These are phyloP conservation scores for Calamus simplicifolius DNA, from an alignment of 176 grass and related monocot genomes.

Conservation along the genomic window DNA sequence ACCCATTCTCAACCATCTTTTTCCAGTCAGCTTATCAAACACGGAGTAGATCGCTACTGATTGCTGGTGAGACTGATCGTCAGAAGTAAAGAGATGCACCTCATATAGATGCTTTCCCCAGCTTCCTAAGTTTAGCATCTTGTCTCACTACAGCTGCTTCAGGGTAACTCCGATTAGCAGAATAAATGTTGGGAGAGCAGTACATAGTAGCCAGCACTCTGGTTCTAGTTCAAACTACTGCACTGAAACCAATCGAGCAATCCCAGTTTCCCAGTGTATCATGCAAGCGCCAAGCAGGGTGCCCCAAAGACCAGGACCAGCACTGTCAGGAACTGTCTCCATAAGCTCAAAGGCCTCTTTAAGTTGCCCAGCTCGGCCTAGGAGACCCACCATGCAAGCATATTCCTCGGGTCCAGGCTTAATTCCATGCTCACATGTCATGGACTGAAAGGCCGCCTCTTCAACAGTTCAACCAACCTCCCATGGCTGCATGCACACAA, in stretches of 20 bases:
- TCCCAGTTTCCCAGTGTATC: slow-evolving; percentile 14
- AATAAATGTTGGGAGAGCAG: slow-evolving; percentile 25
- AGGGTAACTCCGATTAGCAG: slow-evolving; percentile 8
- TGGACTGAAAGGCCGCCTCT: slow-evolving; percentile 1
- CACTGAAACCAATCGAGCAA: slow-evolving; percentile 3
- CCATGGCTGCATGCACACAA: slow-evolving; percentile 26
- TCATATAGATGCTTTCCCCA: slow-evolving; percentile 3
- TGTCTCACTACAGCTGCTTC: slow-evolving; percentile 20
- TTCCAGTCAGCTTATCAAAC: slow-evolving; percentile 1
- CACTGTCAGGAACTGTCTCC: background rate
- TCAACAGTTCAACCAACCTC: slow-evolving; percentile 9
- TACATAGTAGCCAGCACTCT: slow-evolving; percentile 13
- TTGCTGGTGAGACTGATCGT: slow-evolving; percentile 4
- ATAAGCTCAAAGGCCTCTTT: slow-evolving; percentile 15
- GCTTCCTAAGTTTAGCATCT: slow-evolving; percentile 10
- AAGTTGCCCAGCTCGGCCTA: slow-evolving; percentile 8
- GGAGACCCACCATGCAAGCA: slow-evolving; percentile 18
- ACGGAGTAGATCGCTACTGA: slow-evolving; percentile 3
- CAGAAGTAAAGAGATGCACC: background rate
- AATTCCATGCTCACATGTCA: slow-evolving; percentile 4
- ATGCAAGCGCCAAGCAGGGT: slow-evolving; percentile 19
- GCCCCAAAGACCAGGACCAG: slow-evolving; percentile 15
- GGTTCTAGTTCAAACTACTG: slow-evolving; percentile 15
- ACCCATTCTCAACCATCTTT: slow-evolving; percentile 16
- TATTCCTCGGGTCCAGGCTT: slow-evolving; percentile 7